Evolutionary conservation across 768 basidiomycete species (phyloP), one percentile per base, ranked within the genome.

Genomic region (Panellus pusillus): DNA sequence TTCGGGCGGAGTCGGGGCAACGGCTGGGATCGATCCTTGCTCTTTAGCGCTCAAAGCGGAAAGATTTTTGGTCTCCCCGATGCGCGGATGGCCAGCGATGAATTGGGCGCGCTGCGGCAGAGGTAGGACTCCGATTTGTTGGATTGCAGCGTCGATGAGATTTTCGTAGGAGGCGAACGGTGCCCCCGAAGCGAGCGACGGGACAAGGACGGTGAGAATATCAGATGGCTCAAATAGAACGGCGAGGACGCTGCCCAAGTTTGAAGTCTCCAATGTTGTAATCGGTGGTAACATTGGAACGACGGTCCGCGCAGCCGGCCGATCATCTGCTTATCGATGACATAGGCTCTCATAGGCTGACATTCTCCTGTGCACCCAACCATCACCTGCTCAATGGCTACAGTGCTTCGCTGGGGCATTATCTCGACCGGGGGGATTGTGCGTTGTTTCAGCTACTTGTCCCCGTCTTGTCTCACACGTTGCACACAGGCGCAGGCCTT

Each of bases 31-130:
- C 20, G 77, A 78, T 12, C 82, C 85, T 68, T 96, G 94, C 70
- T 97, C 94, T 44, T 78, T 83, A 24, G 84, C 83, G 68, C 91
- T 93, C 43, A 93, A 75, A 41, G 68, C 78, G 0, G 89, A 91
- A 12, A 95, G 76, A 38, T 84, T 84, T 63, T 81, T 84, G 54
- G 77, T 81, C 70, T 91, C 91, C 36, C 94, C 94, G 42, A 96
- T 96, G 54, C 92, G 81, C 32, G 94, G 94, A 72, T 96, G 94
- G 3, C 86, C 93, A 6, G 77, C 80, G 55, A 96, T 78, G 65
- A 97, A 93, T 55, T 71, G 68, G 0, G 84, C 83, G 61, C 77
- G 80, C 7, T 74, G 72, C 17, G 67, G 63, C 38, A 67, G 48
- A 45, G 78, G 71, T 88, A 87, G 89, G 35, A 64, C 67, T n/a